A percentile compares a stretch with the other conserved stretches of the same genome.
phyloP scores from a whole-genome alignment of 1,139 yeast genomes.

The Geotrichum australiense region DNA sequence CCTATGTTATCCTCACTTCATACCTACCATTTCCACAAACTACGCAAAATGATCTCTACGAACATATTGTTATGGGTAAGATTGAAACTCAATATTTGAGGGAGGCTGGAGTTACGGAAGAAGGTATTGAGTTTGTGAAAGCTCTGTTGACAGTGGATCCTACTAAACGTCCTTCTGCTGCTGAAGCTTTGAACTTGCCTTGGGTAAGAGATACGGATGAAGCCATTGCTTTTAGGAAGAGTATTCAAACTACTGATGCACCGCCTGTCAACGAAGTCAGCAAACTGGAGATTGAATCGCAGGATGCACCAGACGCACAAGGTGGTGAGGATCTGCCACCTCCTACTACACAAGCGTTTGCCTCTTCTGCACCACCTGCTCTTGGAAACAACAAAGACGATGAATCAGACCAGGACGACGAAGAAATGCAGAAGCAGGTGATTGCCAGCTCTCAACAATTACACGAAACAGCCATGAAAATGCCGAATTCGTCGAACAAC shows the following conservation, averaged over 20 bases:
- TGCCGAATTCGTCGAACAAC: neutral
- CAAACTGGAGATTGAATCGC: neutral
- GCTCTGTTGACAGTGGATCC: slow-evolving; percentile 72
- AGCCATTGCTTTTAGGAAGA: too few relatives aligned
- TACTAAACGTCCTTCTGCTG: slow-evolving; percentile 58
- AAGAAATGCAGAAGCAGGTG: neutral
- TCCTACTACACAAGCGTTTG: too few relatives aligned
- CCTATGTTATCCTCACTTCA: slow-evolving; percentile 82
- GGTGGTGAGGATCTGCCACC: neutral
- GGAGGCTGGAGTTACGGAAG: slow-evolving; percentile 56
- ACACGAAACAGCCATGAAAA: neutral
- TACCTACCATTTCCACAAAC: slow-evolving; percentile 91
- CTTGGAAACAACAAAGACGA: slow-evolving; percentile 1
- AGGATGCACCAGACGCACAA: too few relatives aligned
- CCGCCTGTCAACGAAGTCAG: slow-evolving; percentile 1
- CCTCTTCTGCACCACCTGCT: slow-evolving; percentile 2
- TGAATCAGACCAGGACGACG: slow-evolving; percentile 5
- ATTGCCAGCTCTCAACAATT: slow-evolving; percentile 1
- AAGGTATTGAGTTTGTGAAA: slow-evolving; percentile 60
- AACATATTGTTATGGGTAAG: slow-evolving; percentile 66
- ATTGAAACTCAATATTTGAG: slow-evolving; percentile 73
- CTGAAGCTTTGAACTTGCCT: slow-evolving; percentile 61
- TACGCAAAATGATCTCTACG: slow-evolving; percentile 78
- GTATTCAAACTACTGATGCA: too few relatives aligned
- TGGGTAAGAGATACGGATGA: slow-evolving; percentile 43